These are phyloP conservation scores for Acarospora socialis DNA, from an alignment of 2,329 filamentous ascomycete genomes.

Conservation along the genomic window DNA sequence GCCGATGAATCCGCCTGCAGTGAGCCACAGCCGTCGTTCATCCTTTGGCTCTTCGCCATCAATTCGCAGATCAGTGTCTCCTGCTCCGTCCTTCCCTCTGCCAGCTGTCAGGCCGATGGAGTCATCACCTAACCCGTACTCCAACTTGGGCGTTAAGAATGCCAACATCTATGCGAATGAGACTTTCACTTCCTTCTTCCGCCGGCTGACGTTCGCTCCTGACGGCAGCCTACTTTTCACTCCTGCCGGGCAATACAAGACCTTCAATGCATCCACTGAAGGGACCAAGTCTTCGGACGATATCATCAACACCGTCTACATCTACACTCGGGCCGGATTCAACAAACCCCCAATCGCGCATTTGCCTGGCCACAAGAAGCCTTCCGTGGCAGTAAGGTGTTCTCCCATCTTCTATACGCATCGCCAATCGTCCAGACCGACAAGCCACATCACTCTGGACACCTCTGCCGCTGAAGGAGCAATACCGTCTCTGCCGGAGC, in stretches of 20 bases:
- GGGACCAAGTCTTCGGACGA: constrained; percentile 64
- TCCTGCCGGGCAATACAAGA: constrained; percentile 89
- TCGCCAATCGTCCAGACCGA: constrained; percentile 49
- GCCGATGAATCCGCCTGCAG: constrained; percentile 90
- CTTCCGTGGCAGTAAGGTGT: constrained; percentile 87
- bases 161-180: constrained; percentile 91
- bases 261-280: constrained; percentile 53
- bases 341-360: constrained; percentile 94
- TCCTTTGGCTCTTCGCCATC: constrained; percentile 73
- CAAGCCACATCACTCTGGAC: constrained; percentile 86
- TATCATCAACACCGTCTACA: constrained; percentile 92
- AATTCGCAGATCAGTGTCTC: constrained; percentile 73
- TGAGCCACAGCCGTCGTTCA: constrained; percentile 85
- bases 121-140: constrained; percentile 65
- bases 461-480: constrained; percentile 77
- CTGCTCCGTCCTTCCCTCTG: constrained; percentile 81
- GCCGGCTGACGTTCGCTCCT: constrained; percentile 82
- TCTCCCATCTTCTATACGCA: constrained; percentile 81
- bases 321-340: constrained; percentile 89
- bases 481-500: constrained; percentile 72
- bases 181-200: constrained; percentile 92
- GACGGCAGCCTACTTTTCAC: constrained; percentile 90
- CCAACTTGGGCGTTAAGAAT: constrained; percentile 58
- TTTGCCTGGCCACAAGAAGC: constrained; percentile 93
- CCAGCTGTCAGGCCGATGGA: constrained; percentile 93